A percentile compares a stretch with the other conserved stretches of the same genome.
These are phyloP conservation scores for Massariosphaeria phaeospora DNA, from an alignment of 495 filamentous ascomycete species.

Conservation along the genomic window DNA sequence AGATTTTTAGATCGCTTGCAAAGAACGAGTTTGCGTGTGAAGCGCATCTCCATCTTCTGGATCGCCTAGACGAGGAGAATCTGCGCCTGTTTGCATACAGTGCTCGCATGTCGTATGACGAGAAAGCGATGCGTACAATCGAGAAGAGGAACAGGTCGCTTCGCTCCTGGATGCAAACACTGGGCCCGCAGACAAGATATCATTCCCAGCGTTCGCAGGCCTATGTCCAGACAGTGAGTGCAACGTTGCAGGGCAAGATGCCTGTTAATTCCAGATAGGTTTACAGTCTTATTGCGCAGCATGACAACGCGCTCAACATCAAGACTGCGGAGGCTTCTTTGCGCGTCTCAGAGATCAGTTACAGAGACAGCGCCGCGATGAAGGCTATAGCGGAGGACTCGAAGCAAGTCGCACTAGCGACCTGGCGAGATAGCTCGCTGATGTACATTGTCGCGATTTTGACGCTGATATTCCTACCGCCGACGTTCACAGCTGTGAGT, in stretches of 20 bases:
- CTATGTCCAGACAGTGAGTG: slow-evolving; percentile 6
- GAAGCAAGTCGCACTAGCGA: slow-evolving; percentile 3
- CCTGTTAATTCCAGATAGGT: slow-evolving; percentile 1
- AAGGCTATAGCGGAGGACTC: slow-evolving; percentile 11
- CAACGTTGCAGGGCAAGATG: not conserved
- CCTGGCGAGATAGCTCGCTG: slow-evolving; percentile 1
- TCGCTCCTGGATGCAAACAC: not conserved
- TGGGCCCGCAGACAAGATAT: not conserved
- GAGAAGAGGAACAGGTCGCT: not conserved
- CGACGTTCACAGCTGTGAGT: slow-evolving; percentile 20
- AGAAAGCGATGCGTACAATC: not conserved
- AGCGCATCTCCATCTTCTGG: not conserved
- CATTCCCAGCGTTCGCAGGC: slow-evolving; percentile 10
- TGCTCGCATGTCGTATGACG: not conserved
- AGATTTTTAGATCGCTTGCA: not conserved
- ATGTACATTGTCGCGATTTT: slow-evolving; percentile 12
- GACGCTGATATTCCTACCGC: slow-evolving; percentile 12
- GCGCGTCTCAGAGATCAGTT: not conserved
- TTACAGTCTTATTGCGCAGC: slow-evolving; percentile 15
- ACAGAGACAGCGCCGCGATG: slow-evolving; percentile 9
- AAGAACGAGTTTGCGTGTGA: not conserved
- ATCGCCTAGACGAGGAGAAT: not conserved
- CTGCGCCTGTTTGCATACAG: not conserved
- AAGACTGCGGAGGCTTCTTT: slow-evolving; percentile 8
- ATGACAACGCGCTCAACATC: slow-evolving; percentile 9